Percentiles rank a stretch among this genome's conserved stretches.
Conservation (phyloP, 2,329 filamentous ascomycete genomes). For the Amylocarpus encephaloides region DNA sequence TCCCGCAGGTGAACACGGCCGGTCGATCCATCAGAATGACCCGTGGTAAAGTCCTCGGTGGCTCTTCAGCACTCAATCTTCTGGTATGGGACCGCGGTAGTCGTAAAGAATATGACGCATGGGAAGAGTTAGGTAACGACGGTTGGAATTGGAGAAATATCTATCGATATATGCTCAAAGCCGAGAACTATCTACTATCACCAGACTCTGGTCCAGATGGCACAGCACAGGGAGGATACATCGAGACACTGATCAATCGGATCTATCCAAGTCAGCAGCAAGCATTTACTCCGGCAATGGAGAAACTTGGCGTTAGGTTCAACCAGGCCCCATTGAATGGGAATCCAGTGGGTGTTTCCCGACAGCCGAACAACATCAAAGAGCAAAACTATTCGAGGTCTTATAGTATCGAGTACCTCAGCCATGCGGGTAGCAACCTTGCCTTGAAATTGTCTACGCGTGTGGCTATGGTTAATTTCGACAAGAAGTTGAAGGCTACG, state of each 20-base stretch:
- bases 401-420: constrained; percentile 35
- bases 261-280: constrained; percentile 39
- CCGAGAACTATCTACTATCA: constrained; percentile 10
- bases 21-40: constrained; percentile 15
- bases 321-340: constrained; percentile 43
- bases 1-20: constrained; percentile 31
- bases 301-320: constrained; percentile 37
- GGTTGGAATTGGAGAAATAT: constrained; percentile 38
- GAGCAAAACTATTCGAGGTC: constrained; percentile 42
- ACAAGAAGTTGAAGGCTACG: constrained; percentile 5
- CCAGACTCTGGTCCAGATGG: constrained; percentile 21
- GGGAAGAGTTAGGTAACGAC: constrained; percentile 37
- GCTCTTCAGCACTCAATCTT: constrained; percentile 32
- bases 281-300: constrained; percentile 41
- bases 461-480: constrained; percentile 65
- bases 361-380: constrained; percentile 44
- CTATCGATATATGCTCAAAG: constrained; percentile 21
- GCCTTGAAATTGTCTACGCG: background rate
- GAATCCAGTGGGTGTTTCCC: constrained; percentile 43
- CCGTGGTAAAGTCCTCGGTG: constrained; percentile 28
- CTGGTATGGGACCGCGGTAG: constrained; percentile 21
- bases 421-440: background rate
- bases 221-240: constrained; percentile 34
- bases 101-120: constrained; percentile 33
- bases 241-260: constrained; percentile 37